A percentile compares a stretch with the other conserved stretches of the same genome.
phyloP scores from a whole-genome alignment of 2,329 filamentous ascomycete genomes.

The Cyclaneusma minus region DNA sequence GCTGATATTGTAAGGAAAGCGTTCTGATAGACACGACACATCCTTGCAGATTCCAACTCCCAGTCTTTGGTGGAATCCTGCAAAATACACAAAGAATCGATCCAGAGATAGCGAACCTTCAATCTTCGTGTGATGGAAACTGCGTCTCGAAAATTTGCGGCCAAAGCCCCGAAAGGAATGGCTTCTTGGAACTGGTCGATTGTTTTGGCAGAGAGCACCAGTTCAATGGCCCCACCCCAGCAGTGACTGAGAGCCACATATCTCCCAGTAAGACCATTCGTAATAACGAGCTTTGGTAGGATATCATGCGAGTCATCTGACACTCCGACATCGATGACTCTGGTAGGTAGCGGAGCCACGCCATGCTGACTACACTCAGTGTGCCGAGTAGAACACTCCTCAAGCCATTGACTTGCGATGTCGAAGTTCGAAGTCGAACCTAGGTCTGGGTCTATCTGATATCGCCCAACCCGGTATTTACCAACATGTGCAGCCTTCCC shows the following conservation, averaged over 20 bases:
- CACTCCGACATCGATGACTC: no score
- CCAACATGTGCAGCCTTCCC: no score
- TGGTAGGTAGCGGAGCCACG: no score
- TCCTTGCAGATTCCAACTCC: constrained; percentile 13
- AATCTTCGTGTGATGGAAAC: constrained; percentile 13
- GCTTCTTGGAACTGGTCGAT: constrained; percentile 4
- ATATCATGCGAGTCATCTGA: no score
- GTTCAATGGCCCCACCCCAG: constrained; percentile 12
- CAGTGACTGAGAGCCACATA: constrained; percentile 15
- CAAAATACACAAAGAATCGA: constrained; percentile 19
- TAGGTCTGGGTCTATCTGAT: no score
- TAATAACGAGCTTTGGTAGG: background rate
- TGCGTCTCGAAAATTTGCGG: constrained; percentile 14
- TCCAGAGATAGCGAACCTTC: constrained; percentile 16
- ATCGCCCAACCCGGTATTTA: no score
- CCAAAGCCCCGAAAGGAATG: constrained; percentile 7
- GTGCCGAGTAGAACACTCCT: no score
- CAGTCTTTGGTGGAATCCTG: constrained; percentile 16
- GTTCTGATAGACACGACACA: constrained; percentile 14
- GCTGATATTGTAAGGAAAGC: constrained; percentile 13
- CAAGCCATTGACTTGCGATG: no score
- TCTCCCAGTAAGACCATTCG: background rate
- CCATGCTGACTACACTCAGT: no score
- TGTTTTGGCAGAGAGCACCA: constrained; percentile 2
- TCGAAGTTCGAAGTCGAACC: no score